A percentile compares a stretch with the other conserved stretches of the same genome.
These are phyloP conservation scores for Penicillium capsulatum DNA, from an alignment of 2,329 filamentous ascomycete genomes.

Conservation along the genomic window DNA sequence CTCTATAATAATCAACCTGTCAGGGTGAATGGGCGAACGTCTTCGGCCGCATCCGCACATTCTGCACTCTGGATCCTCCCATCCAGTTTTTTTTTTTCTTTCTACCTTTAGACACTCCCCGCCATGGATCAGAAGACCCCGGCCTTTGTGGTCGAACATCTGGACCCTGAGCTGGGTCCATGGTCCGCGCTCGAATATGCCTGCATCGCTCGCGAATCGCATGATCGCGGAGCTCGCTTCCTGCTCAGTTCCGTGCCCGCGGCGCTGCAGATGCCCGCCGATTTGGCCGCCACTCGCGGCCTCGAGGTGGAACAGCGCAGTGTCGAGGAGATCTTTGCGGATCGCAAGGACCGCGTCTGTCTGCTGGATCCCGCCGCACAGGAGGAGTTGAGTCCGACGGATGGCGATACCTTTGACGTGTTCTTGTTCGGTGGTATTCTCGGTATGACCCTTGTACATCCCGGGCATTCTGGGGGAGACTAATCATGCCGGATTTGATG, in stretches of 20 bases:
- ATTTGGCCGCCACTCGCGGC: slow-evolving; percentile 57
- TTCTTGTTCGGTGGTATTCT: slow-evolving; percentile 96
- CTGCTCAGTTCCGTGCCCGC: slow-evolving; percentile 75
- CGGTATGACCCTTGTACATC: slow-evolving; percentile 59
- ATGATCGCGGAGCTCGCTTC: slow-evolving; percentile 63
- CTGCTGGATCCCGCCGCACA: slow-evolving; percentile 81
- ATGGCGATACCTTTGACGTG: slow-evolving; percentile 77
- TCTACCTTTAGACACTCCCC: background rate
- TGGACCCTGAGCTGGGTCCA: slow-evolving; percentile 86
- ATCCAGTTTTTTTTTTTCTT: background rate
- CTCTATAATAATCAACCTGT: too few relatives aligned
- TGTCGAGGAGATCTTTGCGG: slow-evolving; percentile 75
- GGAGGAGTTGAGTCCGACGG: slow-evolving; percentile 76
- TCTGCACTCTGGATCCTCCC: background rate
- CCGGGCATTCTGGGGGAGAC: too few relatives aligned
- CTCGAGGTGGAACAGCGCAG: slow-evolving; percentile 70
- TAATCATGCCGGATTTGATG: slow-evolving; percentile 1
- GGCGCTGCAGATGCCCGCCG: slow-evolving; percentile 56
- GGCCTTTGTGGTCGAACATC: slow-evolving; percentile 92
- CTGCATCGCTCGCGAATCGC: slow-evolving; percentile 77
- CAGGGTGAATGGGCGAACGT: too few relatives aligned
- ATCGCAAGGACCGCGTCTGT: slow-evolving; percentile 72
- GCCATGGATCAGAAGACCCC: slow-evolving; percentile 45
- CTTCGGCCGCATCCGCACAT: slow-evolving; percentile 12
- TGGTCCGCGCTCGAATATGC: slow-evolving; percentile 95